Base-by-base conservation (phyloP, 345 rosid genomes). In the Eucalyptus viminalis region DNA sequence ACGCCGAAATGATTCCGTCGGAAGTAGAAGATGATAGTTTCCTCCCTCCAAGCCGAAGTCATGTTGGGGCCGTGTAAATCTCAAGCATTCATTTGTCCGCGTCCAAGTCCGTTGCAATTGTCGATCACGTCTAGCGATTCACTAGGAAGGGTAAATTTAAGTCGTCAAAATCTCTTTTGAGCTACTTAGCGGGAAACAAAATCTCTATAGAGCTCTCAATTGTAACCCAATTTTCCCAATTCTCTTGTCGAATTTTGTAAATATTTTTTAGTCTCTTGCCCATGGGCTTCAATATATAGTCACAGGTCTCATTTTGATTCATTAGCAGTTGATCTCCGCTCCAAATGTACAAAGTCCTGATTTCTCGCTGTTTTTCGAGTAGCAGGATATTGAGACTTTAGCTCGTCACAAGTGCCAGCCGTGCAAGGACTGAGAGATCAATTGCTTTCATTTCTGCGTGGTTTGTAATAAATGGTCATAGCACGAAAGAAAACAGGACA, bases 181-280 rank as follows among this genome's bases (percentile, higher is more conserved):
- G 83, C 83, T 76, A 9, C 83, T 72, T 37, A 19, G 81, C 25
- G 3, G 45, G 45, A 19, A 19, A 37, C 44, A 72, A 37, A 76
- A 37, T 76, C 27, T 76, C 47, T 6, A 2, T 22, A 76, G 47
- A 21, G 83, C 83, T 76, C 47, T 11, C 83, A 40, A 44, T 76
- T 76, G 83, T 86, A 51, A 51, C 87, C 87, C 65, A 51, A 51
- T 86, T 86, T 86, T 86, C 87, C 88, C 22, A 51, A 8, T 21
- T 49, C 51, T 27, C 37, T 16, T 80, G 83, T 40, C 45, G 31
- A 43, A 87, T 60, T 49, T 40, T 94, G 94, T 94, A 90, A 80
- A 93, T 94, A 91, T 86, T 72, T 56, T n/a, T 34, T 72, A 22
- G 19, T 62, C 44, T 49, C 87, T 86, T 86, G 87, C 62, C 87